Conservation (phyloP, 1,284 basidiomycete species). For the Uromyces viciae-fabae region DNA sequence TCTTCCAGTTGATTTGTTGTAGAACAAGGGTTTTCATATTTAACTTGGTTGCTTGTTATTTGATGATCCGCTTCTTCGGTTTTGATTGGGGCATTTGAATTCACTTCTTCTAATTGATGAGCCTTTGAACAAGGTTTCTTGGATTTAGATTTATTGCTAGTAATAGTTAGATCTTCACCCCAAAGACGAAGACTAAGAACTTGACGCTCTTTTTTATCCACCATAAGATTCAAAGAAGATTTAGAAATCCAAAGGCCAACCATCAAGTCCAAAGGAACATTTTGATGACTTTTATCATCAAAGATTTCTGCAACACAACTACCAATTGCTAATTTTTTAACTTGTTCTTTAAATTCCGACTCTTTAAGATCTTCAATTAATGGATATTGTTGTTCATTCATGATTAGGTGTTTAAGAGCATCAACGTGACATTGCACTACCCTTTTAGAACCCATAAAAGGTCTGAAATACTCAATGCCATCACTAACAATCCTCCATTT, state of each 20-base stretch:
- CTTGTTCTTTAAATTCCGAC: not conserved
- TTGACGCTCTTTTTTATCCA: slow-evolving; percentile 92
- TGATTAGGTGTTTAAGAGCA: slow-evolving; percentile 64
- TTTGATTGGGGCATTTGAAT: not conserved
- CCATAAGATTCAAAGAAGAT: slow-evolving; percentile 77
- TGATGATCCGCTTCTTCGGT: no score
- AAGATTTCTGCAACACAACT: slow-evolving; percentile 38
- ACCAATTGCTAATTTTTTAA: slow-evolving; percentile 14
- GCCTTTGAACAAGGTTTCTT: not conserved
- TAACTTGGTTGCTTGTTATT: no score
- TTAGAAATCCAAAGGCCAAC: slow-evolving; percentile 89
- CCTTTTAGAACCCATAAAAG: slow-evolving; percentile 66
- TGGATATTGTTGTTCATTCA: slow-evolving; percentile 71
- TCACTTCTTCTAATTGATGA: not conserved
- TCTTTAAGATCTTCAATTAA: slow-evolving; percentile 25
- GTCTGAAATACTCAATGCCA: slow-evolving; percentile 74
- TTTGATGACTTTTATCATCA: not conserved
- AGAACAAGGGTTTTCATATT: not conserved
- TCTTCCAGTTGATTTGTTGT: no score
- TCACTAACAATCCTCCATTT: slow-evolving; percentile 72
- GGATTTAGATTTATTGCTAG: slow-evolving; percentile 59
- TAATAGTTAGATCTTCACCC: slow-evolving; percentile 67
- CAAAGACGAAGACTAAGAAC: slow-evolving; percentile 76
- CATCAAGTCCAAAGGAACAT: slow-evolving; percentile 57
- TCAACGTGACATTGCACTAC: slow-evolving; percentile 65